Base-by-base conservation (phyloP, 1,139 yeast genomes). In the Saccharomyces hybrid region DNA sequence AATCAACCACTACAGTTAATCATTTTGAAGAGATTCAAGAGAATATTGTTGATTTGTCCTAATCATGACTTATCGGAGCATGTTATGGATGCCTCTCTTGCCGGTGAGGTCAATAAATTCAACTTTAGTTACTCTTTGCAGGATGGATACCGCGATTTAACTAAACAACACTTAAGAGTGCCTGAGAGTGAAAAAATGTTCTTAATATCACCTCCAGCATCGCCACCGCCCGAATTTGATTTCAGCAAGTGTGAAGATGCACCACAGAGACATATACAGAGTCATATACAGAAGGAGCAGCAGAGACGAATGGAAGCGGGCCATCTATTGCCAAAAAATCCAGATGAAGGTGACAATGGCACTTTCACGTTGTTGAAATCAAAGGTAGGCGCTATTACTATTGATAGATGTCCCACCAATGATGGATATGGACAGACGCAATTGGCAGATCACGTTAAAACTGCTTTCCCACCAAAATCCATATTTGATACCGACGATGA, bases 181-280 rank as follows among this genome's bases (percentile, higher is more conserved):
- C 77, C 77, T 3, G 59, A 62, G 48, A 59, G 66, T 47, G 61
- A 65, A 9, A 63, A 67, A 50, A 56, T 71, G 65, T 73, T 72
- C 55, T 56, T 73, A 50, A 68, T 73, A 5, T 72, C 76, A 0
- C 77, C 77, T 6, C 77, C 77, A 14, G 67, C 71, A 5, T 73
- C 77, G 7, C 77, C 77, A 1, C 75, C 76, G 2, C 68, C 72
- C 1, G 76, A 62, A 34, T 73, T 73, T 55, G 72, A 73, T 55
- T 73, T 67, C 57, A 62, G 70, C 5, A 63, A 63, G 46, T 63
- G 65, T 27, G 77, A 73, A 56, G 76, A 71, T 32, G 65, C 65
- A 6, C 77, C 77, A 4, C 66, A 64, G 42, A 61, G 59, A 5
- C 47, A 56, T 26, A 28, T 59, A 14, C 54, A 54, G 27, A 38